Percentiles rank a stretch among this genome's conserved stretches.
Conservation (phyloP, 2,329 filamentous ascomycete species). For the Diaporthe helianthi region DNA sequence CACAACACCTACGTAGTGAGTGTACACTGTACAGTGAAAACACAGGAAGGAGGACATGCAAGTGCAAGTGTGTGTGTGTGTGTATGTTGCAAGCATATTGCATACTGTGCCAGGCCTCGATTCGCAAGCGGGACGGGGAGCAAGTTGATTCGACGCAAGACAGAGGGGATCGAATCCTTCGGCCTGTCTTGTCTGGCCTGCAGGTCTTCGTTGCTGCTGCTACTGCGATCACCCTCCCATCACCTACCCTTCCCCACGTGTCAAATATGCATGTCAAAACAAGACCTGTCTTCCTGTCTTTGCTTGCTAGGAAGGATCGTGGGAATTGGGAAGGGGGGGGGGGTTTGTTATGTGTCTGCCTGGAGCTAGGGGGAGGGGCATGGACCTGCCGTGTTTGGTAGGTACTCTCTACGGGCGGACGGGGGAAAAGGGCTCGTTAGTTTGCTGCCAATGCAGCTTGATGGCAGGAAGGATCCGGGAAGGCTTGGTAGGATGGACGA, state of each 20-base stretch:
- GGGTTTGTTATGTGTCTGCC: constrained; percentile 18
- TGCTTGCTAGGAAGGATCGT: background rate
- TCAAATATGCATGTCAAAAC: constrained; percentile 21
- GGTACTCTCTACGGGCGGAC: background rate
- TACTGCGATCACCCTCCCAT: background rate
- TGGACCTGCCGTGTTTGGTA: constrained; percentile 1
- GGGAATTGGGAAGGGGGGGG: too few relatives aligned
- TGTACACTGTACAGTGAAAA: too few relatives aligned
- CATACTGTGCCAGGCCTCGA: background rate
- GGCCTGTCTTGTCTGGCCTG: too few relatives aligned
- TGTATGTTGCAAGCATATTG: background rate
- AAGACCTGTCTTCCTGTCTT: background rate
- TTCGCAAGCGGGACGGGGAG: background rate
- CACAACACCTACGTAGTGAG: background rate
- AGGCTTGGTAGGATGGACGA: background rate
- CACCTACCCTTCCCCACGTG: constrained; percentile 9
- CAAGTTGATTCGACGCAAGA: background rate
- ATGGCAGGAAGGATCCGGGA: background rate
- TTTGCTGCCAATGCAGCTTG: background rate
- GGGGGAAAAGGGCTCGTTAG: background rate
- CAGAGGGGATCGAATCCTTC: background rate
- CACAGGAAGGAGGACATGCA: constrained; percentile 3
- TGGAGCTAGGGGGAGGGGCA: background rate
- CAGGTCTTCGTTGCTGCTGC: too few relatives aligned
- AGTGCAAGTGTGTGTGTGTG: too few relatives aligned